Evolutionary conservation across 2,329 filamentous ascomycete genomes (phyloP).

Genomic region (Pyrenochaeta sp.): DNA sequence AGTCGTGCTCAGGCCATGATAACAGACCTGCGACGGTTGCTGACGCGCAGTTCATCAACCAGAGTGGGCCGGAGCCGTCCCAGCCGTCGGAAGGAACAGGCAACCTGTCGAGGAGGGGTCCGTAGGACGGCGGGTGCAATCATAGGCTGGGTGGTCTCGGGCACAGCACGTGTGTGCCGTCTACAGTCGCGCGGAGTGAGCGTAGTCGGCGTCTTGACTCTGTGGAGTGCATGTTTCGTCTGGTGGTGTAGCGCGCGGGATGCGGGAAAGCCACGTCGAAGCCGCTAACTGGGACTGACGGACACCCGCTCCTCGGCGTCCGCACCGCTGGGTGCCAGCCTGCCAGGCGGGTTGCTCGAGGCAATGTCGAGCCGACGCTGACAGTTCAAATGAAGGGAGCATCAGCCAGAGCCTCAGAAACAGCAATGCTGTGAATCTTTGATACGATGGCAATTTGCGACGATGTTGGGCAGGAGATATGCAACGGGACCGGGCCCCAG

Average conservation of each 20-base stretch:
- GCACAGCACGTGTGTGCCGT: neutral
- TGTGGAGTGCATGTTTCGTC: no score
- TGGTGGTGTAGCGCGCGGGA: neutral
- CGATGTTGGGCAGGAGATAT: neutral
- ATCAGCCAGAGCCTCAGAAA: constrained; percentile 1
- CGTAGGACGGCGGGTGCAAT: neutral
- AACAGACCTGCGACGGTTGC: neutral
- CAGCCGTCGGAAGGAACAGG: neutral
- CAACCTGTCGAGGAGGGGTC: neutral
- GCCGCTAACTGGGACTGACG: no score
- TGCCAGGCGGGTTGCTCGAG: neutral
- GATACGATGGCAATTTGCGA: neutral
- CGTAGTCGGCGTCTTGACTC: neutral
- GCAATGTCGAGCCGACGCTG: neutral
- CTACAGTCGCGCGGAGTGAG: neutral
- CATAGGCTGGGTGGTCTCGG: neutral
- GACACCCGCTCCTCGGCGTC: no score
- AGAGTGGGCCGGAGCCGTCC: neutral
- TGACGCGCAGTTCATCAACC: neutral
- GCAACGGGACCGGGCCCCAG: neutral
- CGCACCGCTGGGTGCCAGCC: neutral
- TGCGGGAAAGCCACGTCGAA: neutral
- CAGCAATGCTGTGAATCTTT: neutral
- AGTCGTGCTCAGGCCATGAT: neutral
- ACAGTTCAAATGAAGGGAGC: neutral